Base-by-base conservation (phyloP, 306 rosid species). In the Lathyrus aphaca region DNA sequence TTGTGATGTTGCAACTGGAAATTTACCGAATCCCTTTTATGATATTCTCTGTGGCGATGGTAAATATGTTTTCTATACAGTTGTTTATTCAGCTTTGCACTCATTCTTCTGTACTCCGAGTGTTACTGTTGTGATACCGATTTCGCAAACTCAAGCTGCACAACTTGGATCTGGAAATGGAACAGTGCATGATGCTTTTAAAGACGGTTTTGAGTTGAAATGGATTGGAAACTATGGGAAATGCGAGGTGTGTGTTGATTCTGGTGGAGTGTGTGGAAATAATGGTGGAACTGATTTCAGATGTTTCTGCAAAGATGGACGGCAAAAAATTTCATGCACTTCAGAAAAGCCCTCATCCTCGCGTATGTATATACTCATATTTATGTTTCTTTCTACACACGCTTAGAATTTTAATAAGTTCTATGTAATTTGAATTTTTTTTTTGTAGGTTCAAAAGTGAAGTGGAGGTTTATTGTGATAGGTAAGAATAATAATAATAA, bases 281-380 rank as follows among this genome's bases (percentile, higher is more conserved):
- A 10, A 64, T 42, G 51, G 43, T 3, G 13, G 14, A 4, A 19
- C 7, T 9, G 11, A 8, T 16, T 82, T 82, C 64, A 9, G 3
- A 10, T 82, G 83, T 60, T 81, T 62, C 50, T 82, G 83, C 64
- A 23, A 3, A 8, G 73, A 82, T 59, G 82, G 65, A 48, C 10
- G 25, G 25, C 25, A 23, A 23, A 23, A 23, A n/a, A 14, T 16
- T 74, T 21, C 80, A 5, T 74, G 82, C 3, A 38, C 0, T 5
- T 50, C 54, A 64, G 15, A 5, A 2, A 17, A 0, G 3, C 5
- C 23, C 10, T 2, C 45, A 55, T 12, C 18, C 12, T 53, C 51
- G 64, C 4, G 29, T 25, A 25, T 25, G 29, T 25, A 3, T 25
- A 25, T 3, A 23, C 25, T 23, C 2, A 0, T 23, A 23, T 23